Conservation (phyloP, 2,329 filamentous ascomycete species). For the Fonsecaea nubica region DNA sequence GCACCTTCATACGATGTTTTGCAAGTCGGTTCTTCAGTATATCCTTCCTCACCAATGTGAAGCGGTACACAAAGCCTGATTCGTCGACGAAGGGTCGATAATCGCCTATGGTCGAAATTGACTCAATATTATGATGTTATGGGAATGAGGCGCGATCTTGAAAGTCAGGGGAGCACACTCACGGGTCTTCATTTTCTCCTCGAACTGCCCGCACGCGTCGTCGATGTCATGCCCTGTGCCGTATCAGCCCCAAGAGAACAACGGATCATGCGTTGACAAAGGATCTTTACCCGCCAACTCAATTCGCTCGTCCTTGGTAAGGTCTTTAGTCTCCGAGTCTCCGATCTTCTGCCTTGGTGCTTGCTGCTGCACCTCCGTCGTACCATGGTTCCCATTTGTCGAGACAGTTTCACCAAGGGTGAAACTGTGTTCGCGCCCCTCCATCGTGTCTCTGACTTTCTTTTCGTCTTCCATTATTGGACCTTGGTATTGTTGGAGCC, state of each 20-base stretch:
- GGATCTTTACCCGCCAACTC: constrained; percentile 25
- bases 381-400: not conserved
- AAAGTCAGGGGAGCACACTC: constrained; percentile 17
- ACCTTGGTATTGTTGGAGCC: not conserved
- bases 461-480: not conserved
- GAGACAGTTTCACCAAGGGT: not conserved
- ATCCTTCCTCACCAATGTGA: constrained; percentile 64
- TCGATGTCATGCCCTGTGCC: constrained; percentile 36
- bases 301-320: constrained; percentile 21
- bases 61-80: constrained; percentile 68
- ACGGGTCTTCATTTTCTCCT: constrained; percentile 39
- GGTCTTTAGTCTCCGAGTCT: not conserved
- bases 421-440: not conserved
- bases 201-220: constrained; percentile 34
- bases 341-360: not conserved
- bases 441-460: not conserved
- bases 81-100: constrained; percentile 70
- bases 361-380: not conserved
- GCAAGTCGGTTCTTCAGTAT: constrained; percentile 60
- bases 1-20: constrained; percentile 66
- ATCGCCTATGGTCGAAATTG: constrained; percentile 53
- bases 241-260: constrained; percentile 19
- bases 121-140: constrained; percentile 5
- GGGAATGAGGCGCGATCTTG: not conserved
- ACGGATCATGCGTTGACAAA: not conserved